Percentiles rank a stretch among this genome's conserved stretches.
Conservation (phyloP, 768 basidiomycete species). For the Termitomyces sp. region DNA sequence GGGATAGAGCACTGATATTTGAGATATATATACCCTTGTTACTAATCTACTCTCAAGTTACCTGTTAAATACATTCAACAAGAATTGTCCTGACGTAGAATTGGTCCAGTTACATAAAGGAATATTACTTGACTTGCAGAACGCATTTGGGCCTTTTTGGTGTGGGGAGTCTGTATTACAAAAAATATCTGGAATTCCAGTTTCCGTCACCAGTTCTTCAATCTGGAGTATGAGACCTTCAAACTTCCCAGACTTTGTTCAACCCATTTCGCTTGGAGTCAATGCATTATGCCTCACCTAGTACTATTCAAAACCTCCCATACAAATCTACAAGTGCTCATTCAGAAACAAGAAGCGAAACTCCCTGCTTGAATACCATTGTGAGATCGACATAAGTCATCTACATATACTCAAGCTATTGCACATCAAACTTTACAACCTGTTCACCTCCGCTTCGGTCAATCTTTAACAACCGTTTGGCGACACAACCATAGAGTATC, state of each 20-base stretch:
- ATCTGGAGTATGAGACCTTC: background rate
- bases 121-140: background rate
- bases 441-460: conserved; percentile 74
- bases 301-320: background rate
- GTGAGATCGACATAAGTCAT: background rate
- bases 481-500: conserved; percentile 74
- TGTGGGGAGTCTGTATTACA: background rate
- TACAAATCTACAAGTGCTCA: no score
- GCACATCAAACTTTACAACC: conserved; percentile 66
- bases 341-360: background rate
- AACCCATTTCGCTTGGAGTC: background rate
- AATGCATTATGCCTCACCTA: background rate
- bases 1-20: conserved; percentile 33
- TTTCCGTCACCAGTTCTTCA: no score
- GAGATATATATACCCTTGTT: conserved; percentile 5
- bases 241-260: background rate
- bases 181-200: background rate
- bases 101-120: background rate
- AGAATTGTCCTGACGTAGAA: background rate
- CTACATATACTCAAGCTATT: background rate
- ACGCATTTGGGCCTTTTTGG: background rate
- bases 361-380: background rate
- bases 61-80: background rate
- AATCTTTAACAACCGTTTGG: conserved; percentile 72
- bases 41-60: background rate